phyloP scores from a whole-genome alignment of 2,329 filamentous ascomycete species.

The Fusarium torulosum region DNA sequence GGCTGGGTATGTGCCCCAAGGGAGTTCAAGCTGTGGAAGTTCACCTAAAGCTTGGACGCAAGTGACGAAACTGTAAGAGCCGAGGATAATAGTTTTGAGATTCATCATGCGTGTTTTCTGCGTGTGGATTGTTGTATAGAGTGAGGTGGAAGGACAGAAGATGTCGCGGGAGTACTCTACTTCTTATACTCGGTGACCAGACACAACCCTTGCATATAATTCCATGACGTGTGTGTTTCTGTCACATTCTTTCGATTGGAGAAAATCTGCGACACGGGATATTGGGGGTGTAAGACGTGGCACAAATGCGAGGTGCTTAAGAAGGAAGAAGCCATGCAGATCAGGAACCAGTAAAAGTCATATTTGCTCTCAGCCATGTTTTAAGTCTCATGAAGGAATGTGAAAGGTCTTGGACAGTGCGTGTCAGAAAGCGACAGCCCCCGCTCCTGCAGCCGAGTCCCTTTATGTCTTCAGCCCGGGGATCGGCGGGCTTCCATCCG shows the following conservation, averaged over 20 bases:
- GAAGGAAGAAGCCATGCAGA: neutral
- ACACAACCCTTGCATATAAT: neutral
- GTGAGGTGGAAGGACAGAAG: neutral
- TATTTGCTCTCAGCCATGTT: neutral
- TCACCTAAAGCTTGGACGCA: neutral
- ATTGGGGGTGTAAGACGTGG: neutral
- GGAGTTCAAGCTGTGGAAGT: neutral
- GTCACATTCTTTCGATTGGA: neutral
- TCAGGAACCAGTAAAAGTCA: neutral
- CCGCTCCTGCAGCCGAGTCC: too few species aligned
- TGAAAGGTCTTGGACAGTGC: neutral
- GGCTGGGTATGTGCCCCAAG: neutral
- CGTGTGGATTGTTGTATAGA: neutral
- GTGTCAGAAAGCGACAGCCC: too few species aligned
- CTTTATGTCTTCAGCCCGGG: too few species aligned
- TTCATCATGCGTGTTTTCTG: neutral
- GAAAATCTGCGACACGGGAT: neutral
- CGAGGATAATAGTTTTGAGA: neutral
- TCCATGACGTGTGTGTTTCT: neutral
- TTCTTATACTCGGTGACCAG: neutral
- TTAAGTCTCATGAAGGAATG: neutral
- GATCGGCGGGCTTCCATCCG: too few species aligned
- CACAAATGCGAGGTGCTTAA: neutral
- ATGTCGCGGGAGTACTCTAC: neutral
- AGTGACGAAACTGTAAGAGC: neutral